phyloP scores from a whole-genome alignment of 2,329 filamentous ascomycete genomes.

The Fusarium anthophilum region DNA sequence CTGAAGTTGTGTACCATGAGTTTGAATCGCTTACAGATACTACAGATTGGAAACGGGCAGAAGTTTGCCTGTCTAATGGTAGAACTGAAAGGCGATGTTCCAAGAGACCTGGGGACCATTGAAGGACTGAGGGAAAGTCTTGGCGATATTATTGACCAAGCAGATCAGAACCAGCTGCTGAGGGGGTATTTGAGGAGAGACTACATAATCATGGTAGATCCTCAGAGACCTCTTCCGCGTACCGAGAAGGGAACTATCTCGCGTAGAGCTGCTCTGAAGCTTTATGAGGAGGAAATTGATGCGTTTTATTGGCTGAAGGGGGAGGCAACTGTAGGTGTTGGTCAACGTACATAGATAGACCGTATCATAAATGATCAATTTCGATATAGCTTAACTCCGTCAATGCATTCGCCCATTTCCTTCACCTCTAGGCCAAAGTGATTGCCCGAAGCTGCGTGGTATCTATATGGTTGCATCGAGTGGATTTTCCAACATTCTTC shows the following conservation, averaged over 20 bases:
- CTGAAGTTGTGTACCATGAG: fast-evolving
- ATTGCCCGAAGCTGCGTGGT: fast-evolving
- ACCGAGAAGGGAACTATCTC: neutral
- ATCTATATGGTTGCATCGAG: neutral
- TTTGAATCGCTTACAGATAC: fast-evolving
- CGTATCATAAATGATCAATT: fast-evolving
- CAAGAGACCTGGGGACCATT: fast-evolving
- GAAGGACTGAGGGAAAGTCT: fast-evolving
- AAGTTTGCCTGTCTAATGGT: neutral
- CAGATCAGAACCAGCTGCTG: neutral
- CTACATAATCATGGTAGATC: neutral
- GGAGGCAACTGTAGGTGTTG: neutral
- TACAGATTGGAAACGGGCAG: neutral
- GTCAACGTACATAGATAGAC: neutral
- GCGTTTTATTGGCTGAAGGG: neutral
- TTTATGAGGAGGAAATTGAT: neutral
- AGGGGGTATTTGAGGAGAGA: neutral
- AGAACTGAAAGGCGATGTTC: neutral
- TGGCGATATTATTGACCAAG: neutral
- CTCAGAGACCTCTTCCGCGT: neutral
- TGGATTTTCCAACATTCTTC: fast-evolving
- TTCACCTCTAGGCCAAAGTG: fast-evolving
- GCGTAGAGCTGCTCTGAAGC: neutral
- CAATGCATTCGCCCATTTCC: fast-evolving
- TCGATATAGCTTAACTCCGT: fast-evolving